A percentile compares a stretch with the other conserved stretches of the same genome.
phyloP scores from a whole-genome alignment of 2,329 filamentous ascomycete species.

The Neofusicoccum kwambonambiense region DNA sequence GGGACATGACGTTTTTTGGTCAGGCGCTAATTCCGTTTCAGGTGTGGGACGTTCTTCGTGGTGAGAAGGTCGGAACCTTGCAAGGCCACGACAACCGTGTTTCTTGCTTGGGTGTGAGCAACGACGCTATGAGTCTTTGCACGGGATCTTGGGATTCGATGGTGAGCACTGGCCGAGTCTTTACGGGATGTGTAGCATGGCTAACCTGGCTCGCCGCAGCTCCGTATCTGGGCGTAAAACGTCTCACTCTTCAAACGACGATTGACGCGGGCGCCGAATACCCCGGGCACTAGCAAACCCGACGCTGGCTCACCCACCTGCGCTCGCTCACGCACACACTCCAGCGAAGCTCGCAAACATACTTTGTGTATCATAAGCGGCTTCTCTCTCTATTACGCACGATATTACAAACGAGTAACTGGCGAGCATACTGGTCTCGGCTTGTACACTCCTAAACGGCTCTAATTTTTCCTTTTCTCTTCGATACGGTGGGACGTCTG shows the following conservation, averaged over 20 bases:
- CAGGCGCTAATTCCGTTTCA: slow-evolving; percentile 41
- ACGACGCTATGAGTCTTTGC: slow-evolving; percentile 98
- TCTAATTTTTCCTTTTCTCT: slow-evolving; percentile 17
- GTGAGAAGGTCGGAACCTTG: slow-evolving; percentile 93
- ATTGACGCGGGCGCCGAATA: slow-evolving; percentile 13
- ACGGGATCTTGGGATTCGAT: slow-evolving; percentile 99
- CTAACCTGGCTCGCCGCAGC: slow-evolving; percentile 30
- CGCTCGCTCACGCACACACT: slow-evolving; percentile 21
- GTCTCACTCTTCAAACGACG: not conserved
- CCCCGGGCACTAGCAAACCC: slow-evolving; percentile 5
- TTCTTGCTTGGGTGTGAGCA: slow-evolving; percentile 97
- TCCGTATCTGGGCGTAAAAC: slow-evolving; percentile 53
- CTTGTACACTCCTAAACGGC: slow-evolving; percentile 19
- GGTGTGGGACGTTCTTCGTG: slow-evolving; percentile 97
- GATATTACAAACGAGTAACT: slow-evolving; percentile 19
- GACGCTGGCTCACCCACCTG: slow-evolving; percentile 19
- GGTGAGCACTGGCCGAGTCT: slow-evolving; percentile 59
- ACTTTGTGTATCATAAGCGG: slow-evolving; percentile 14
- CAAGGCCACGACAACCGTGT: slow-evolving; percentile 98
- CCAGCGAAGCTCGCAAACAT: slow-evolving; percentile 3
- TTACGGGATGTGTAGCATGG: not conserved
- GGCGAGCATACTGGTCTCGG: slow-evolving; percentile 18
- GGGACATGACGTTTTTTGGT: slow-evolving; percentile 11
- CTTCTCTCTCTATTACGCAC: slow-evolving; percentile 16
- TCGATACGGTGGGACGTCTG: slow-evolving; percentile 17